Percentiles rank a stretch among this genome's conserved stretches.
Evolutionary conservation across 768 basidiomycete species (phyloP).

Genomic region (Pholiota molesta): DNA sequence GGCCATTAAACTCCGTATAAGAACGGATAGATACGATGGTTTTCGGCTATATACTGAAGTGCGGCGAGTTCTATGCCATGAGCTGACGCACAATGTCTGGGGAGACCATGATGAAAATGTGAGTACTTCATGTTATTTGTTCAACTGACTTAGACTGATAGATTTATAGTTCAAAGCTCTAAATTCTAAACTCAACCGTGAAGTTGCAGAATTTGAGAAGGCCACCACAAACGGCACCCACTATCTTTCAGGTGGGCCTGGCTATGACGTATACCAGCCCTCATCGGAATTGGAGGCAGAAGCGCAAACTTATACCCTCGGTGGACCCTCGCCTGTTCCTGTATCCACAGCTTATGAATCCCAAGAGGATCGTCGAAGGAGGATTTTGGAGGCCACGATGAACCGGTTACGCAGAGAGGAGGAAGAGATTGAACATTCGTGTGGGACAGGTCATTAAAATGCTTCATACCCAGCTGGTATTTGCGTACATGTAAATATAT

Average conservation of each 20-base stretch:
- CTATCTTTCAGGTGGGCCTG: constrained; percentile 39
- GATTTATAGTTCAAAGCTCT: constrained; percentile 69
- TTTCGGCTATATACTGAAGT: constrained; percentile 68
- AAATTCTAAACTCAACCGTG: constrained; percentile 73
- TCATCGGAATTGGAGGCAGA: constrained; percentile 60
- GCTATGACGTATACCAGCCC: constrained; percentile 52
- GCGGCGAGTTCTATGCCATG: constrained; percentile 74
- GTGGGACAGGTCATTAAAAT: constrained; percentile 49
- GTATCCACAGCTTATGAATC: constrained; percentile 40
- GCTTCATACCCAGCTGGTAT: not conserved
- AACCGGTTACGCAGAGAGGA: constrained; percentile 64
- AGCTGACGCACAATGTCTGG: constrained; percentile 77
- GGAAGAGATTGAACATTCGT: constrained; percentile 71
- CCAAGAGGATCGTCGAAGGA: constrained; percentile 56
- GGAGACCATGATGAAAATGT: constrained; percentile 75
- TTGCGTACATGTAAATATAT: not conserved
- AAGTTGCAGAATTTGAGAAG: constrained; percentile 71
- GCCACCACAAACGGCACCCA: constrained; percentile 56
- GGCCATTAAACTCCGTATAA: constrained; percentile 66
- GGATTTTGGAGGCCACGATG: constrained; percentile 63
- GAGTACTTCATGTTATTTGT: constrained; percentile 26
- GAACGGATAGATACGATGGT: constrained; percentile 74
- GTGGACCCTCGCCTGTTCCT: constrained; percentile 33
- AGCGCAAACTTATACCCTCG: constrained; percentile 55
- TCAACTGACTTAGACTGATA: not conserved